Base-by-base conservation (phyloP, 768 basidiomycete species). In the Russula brevipes region DNA sequence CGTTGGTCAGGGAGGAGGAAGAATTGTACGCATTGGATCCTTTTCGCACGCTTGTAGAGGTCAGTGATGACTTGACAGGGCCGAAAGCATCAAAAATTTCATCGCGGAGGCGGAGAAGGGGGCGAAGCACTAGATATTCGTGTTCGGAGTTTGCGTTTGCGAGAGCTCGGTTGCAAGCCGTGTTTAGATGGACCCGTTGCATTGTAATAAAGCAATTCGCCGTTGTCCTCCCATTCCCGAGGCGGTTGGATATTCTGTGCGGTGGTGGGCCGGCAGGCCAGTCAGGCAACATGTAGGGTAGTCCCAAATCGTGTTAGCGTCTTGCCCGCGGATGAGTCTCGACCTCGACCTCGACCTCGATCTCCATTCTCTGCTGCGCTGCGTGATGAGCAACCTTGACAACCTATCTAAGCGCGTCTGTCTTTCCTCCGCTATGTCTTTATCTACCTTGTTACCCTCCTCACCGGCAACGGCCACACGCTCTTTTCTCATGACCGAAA, bases 51-150 rank as follows among this genome's bases (percentile, higher is more conserved):
- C 19, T 44, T 41, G 24, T 59, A 41, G 24, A 68, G 68, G 69
- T 71, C 74, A 70, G 69, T 73, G 70, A 73, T 68, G 73, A 82
- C 76, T 75, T 63, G 74, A 69, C 72, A 82, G 82, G 80, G 75
- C 77, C 68, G 70, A 80, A 77, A 93, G 91, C 73, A 90, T 93
- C 77, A 79, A 81, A 73, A 85, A 85, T 54, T 93, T 89, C 72
- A 82, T 92, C 64, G 84, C 82, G 60, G 89, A 91, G 72, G 90
- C 91, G 52, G 91, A 92, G 80, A 90, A 88, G 76, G 87, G 84
- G 72, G 76, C 65, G 41, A 66, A 60, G 41, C 83, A 67, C 81
- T 82, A 71, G 81, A 57, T 7, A 35, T 6, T 14, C 9, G 36
- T n/a, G 82, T 71, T 83, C 75, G 73, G 69, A 52, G 6, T 35